These are phyloP conservation scores for Candida schatavii DNA, from an alignment of 805 yeast species.

Conservation along the genomic window DNA sequence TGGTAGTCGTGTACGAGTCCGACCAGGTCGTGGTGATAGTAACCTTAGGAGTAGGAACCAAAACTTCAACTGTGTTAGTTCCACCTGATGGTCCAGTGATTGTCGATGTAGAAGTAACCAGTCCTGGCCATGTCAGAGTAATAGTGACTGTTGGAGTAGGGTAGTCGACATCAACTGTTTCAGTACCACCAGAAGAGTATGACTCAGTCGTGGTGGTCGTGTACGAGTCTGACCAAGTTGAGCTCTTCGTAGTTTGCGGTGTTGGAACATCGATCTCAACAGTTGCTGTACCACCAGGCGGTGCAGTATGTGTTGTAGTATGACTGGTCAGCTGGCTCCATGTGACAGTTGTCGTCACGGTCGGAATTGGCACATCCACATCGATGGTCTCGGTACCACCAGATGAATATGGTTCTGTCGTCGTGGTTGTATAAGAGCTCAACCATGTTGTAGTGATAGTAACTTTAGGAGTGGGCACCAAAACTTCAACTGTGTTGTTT, in stretches of 20 bases:
- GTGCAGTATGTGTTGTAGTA: constrained; percentile 2
- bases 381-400: constrained; percentile 11
- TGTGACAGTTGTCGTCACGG: constrained; percentile 9
- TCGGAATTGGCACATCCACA: constrained; percentile 16
- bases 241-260: constrained; percentile 7
- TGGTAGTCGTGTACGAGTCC: constrained; percentile 8
- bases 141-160: constrained; percentile 5
- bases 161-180: constrained; percentile 4
- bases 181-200: constrained; percentile 2
- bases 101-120: not conserved
- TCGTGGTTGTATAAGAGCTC: constrained; percentile 10
- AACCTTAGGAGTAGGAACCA: not conserved
- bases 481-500: constrained; percentile 13
- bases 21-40: constrained; percentile 11
- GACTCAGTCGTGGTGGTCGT: constrained; percentile 6
- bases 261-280: not conserved
- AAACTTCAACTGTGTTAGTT: not conserved
- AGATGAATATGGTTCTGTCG: constrained; percentile 10
- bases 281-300: constrained; percentile 3
- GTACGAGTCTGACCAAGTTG: constrained; percentile 8
- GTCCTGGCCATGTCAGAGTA: not conserved
- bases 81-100: constrained; percentile 1
- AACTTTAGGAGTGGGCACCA: constrained; percentile 10
- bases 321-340: constrained; percentile 10
- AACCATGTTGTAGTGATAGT: not conserved